Conservation (phyloP, 257 asterid genomes). For the Solanum peruvianum region DNA sequence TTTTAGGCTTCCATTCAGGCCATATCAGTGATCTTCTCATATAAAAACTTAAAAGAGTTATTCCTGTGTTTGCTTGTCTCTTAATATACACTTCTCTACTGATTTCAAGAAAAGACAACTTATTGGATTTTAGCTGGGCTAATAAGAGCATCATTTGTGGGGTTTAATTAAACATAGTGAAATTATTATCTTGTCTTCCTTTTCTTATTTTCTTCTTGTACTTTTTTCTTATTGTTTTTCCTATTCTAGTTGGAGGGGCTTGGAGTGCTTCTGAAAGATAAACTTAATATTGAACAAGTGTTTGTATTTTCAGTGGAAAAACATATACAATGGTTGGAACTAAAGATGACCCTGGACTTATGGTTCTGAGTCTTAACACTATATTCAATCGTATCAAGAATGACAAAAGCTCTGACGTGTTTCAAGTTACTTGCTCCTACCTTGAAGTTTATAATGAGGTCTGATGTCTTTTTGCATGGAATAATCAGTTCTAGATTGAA, state of each 20-base stretch:
- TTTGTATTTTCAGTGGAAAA: constrained; percentile 56
- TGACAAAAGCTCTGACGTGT: constrained; percentile 54
- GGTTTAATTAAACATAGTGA: background rate
- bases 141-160: background rate
- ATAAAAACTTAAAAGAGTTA: background rate
- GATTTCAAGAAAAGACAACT: background rate
- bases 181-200: background rate
- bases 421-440: constrained; percentile 82
- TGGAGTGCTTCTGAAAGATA: background rate
- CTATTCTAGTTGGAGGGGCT: background rate
- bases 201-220: background rate
- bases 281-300: background rate
- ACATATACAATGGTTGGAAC: constrained; percentile 97
- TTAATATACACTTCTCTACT: background rate
- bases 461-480: constrained; percentile 5
- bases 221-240: background rate
- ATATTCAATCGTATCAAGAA: constrained; percentile 66
- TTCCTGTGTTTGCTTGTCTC: background rate
- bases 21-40: background rate
- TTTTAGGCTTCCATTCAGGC: background rate
- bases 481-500: background rate
- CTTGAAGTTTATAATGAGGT: constrained; percentile 99
- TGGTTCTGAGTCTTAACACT: constrained; percentile 91
- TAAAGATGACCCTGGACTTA: constrained; percentile 85
- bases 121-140: background rate